phyloP scores from a whole-genome alignment of 2,329 filamentous ascomycete genomes.

The Aspergillus intermedius region DNA sequence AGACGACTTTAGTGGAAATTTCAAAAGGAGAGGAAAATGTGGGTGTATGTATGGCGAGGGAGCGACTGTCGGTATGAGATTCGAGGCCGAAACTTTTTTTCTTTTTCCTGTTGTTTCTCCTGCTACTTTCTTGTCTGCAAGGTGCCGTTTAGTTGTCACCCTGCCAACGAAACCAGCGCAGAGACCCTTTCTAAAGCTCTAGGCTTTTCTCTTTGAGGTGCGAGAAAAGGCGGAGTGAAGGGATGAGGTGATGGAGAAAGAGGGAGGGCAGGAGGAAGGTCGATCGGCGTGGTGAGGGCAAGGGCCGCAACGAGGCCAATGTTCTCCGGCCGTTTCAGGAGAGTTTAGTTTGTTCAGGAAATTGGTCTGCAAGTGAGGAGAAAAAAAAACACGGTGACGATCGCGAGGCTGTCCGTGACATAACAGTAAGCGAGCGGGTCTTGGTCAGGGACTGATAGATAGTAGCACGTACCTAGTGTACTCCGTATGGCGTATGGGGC shows the following conservation, averaged over 20 bases:
- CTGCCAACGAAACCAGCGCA: conserved; percentile 1
- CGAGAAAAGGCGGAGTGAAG: conserved; percentile 8
- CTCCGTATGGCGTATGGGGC: neutral
- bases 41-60: conserved; percentile 6
- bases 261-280: neutral
- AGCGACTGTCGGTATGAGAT: neutral
- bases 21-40: neutral
- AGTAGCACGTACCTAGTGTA: neutral
- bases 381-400: conserved; percentile 10
- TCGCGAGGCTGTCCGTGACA: conserved; percentile 8
- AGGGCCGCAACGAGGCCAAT: neutral
- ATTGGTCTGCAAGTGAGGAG: neutral
- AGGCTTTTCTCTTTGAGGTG: too few species aligned
- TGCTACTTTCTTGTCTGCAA: neutral
- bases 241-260: conserved; percentile 1
- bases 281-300: neutral
- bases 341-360: neutral
- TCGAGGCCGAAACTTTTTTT: neutral
- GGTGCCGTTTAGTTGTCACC: conserved; percentile 7
- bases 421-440: neutral
- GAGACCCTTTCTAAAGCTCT: neutral
- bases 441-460: neutral
- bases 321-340: conserved; percentile 1
- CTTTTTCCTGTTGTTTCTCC: neutral
- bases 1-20: neutral